Evolutionary conservation across 2,329 filamentous ascomycete genomes (phyloP).

Genomic region (Epichloe aotearoae): DNA sequence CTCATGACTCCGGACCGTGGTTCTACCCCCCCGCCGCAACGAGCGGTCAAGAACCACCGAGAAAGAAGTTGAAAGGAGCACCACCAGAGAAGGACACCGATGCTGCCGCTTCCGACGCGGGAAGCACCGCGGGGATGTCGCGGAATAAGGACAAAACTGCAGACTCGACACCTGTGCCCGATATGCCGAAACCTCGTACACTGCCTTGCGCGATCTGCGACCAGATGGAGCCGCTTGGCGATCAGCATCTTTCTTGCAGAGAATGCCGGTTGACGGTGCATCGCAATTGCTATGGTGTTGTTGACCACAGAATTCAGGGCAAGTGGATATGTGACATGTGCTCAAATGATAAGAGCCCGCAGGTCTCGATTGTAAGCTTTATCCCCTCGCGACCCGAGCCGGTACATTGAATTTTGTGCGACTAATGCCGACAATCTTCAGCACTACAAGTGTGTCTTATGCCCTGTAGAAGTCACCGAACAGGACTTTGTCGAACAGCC

Average conservation of each 20-base stretch:
- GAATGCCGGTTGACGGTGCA: conserved; percentile 90
- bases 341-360: conserved; percentile 80
- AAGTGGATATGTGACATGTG: conserved; percentile 98
- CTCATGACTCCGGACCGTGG: conserved; percentile 29
- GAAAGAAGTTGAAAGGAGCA: conserved; percentile 50
- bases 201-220: conserved; percentile 80
- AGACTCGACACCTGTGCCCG: conserved; percentile 49
- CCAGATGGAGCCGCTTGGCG: conserved; percentile 55
- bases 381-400: not conserved
- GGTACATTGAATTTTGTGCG: conserved; percentile 6
- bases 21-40: conserved; percentile 21
- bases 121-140: conserved; percentile 22
- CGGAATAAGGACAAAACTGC: conserved; percentile 50
- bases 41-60: conserved; percentile 37
- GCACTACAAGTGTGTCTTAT: conserved; percentile 88
- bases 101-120: conserved; percentile 29
- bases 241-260: conserved; percentile 64
- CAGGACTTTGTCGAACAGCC: conserved; percentile 71
- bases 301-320: conserved; percentile 50
- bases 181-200: conserved; percentile 63
- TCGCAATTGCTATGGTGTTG: conserved; percentile 79
- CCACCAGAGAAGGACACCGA: conserved; percentile 38
- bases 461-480: conserved; percentile 68
- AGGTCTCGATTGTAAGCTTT: conserved; percentile 69
- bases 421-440: conserved; percentile 14